Percentiles rank a stretch among this genome's conserved stretches.
phyloP scores from a whole-genome alignment of 331 rosid species.

The Prunus yedoensis region DNA sequence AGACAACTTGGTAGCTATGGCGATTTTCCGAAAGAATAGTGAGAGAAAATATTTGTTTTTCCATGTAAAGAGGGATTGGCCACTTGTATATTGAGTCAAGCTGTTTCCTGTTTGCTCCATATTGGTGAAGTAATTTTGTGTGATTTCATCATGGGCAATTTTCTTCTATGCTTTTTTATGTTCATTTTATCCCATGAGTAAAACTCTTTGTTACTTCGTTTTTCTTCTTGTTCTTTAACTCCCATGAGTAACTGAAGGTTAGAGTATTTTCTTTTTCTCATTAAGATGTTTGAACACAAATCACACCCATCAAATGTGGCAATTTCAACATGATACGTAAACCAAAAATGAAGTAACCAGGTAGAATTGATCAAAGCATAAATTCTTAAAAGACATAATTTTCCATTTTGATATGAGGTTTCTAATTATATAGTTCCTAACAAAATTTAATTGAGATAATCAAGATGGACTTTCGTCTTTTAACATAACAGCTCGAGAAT shows the following conservation, averaged over 20 bases:
- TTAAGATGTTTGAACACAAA: no score
- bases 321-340: no score
- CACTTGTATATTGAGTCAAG: constrained; percentile 51
- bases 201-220: neutral
- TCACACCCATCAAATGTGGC: no score
- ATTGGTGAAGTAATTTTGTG: constrained; percentile 30
- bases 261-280: no score
- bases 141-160: constrained; percentile 19
- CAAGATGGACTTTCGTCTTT: no score
- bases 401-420: no score
- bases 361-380: no score
- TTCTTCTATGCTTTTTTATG: neutral
- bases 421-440: no score
- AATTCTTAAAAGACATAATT: no score
- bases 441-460: no score
- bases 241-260: neutral
- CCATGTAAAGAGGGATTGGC: constrained; percentile 36
- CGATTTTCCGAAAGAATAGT: constrained; percentile 33
- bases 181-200: neutral
- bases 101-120: constrained; percentile 32
- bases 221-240: neutral
- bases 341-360: no score
- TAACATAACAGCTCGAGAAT: no score
- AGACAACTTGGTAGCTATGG: constrained; percentile 35
- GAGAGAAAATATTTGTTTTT: constrained; percentile 30